These are phyloP conservation scores for Talaromyces rugulosus DNA, from an alignment of 2,329 filamentous ascomycete genomes.

Conservation along the genomic window DNA sequence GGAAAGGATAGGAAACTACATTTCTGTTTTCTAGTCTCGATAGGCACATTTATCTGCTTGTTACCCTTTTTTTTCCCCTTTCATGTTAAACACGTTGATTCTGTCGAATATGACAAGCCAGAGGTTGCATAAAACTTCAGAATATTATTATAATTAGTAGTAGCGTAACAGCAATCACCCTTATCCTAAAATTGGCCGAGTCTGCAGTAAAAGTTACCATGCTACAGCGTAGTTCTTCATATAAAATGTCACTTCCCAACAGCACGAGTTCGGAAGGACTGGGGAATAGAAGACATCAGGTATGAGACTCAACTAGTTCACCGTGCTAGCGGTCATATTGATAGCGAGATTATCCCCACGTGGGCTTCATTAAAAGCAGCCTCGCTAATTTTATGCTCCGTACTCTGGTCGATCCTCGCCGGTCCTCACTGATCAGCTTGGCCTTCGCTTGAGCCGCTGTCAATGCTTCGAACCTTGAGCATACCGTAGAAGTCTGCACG, in stretches of 20 bases:
- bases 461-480: no score
- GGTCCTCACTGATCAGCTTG: no score
- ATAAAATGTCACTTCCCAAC: not conserved
- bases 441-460: no score
- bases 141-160: not conserved
- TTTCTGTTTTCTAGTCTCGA: slow-evolving; percentile 75
- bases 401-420: no score
- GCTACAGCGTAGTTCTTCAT: not conserved
- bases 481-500: no score
- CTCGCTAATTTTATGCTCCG: no score
- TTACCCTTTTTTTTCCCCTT: not conserved
- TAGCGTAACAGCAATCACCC: not conserved
- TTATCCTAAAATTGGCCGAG: not conserved
- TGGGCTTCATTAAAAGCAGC: no score
- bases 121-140: not conserved
- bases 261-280: not conserved
- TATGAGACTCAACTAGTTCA: no score
- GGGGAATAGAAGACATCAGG: no score
- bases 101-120: not conserved
- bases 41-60: not conserved
- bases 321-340: no score
- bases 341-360: no score
- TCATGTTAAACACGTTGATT: not conserved
- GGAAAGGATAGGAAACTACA: slow-evolving; percentile 97
- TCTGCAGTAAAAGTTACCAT: not conserved